These are phyloP conservation scores for Tricholoma saponaceum DNA, from an alignment of 768 basidiomycete species.

Conservation along the genomic window DNA sequence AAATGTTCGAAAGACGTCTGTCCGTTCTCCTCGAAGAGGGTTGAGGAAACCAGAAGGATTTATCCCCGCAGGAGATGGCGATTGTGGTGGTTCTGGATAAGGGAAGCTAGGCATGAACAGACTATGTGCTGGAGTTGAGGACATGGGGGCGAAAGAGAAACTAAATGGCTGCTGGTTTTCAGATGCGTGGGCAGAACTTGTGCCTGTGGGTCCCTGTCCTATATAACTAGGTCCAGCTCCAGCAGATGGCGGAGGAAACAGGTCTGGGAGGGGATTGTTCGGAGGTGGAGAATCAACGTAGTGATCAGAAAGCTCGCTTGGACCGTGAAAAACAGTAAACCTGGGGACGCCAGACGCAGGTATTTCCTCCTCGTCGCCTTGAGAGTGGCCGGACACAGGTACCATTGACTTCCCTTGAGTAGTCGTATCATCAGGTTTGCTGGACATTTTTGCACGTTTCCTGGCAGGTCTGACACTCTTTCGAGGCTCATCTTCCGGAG, in stretches of 20 bases:
- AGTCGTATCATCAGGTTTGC: constrained; percentile 10
- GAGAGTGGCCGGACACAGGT: not conserved
- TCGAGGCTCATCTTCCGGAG: constrained; percentile 33
- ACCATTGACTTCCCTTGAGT: not conserved
- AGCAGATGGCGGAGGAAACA: constrained; percentile 42
- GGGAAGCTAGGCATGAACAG: constrained; percentile 43
- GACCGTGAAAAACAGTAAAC: constrained; percentile 49
- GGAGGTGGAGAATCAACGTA: constrained; percentile 45
- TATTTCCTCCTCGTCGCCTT: constrained; percentile 11
- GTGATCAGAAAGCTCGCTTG: constrained; percentile 26
- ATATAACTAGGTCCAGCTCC: constrained; percentile 13
- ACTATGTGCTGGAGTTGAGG: constrained; percentile 47
- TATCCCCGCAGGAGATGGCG: constrained; percentile 47
- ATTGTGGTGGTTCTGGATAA: constrained; percentile 54
- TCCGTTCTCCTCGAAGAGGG: constrained; percentile 29
- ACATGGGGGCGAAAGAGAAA: constrained; percentile 47
- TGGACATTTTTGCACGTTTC: constrained; percentile 46
- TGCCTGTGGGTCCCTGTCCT: constrained; percentile 21
- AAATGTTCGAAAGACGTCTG: constrained; percentile 44
- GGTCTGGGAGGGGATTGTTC: constrained; percentile 47
- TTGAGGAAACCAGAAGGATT: constrained; percentile 18
- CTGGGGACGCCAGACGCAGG: constrained; percentile 28
- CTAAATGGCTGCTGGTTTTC: constrained; percentile 55
- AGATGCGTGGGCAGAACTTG: constrained; percentile 43
- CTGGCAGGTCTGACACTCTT: constrained; percentile 39